Evolutionary conservation across 2,329 filamentous ascomycete genomes (phyloP).

Genomic region (Colletotrichum sansevieriae): DNA sequence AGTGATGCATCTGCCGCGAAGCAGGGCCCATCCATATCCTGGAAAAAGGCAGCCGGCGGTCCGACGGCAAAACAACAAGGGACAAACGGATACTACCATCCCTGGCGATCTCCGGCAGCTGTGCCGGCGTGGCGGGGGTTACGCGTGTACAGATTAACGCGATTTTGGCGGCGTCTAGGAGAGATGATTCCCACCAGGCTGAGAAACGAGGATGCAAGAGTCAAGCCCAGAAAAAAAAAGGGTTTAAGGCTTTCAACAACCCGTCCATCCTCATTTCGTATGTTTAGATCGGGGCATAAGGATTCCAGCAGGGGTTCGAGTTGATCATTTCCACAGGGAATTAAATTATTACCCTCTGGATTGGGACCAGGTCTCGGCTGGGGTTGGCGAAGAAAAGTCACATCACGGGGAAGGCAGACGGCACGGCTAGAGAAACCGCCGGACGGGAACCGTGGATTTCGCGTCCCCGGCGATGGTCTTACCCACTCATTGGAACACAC

Average conservation of each 20-base stretch:
- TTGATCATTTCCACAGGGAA: slow-evolving; percentile 21
- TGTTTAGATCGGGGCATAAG: slow-evolving; percentile 9
- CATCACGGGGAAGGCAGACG: slow-evolving; percentile 1
- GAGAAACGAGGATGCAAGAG: slow-evolving; percentile 8
- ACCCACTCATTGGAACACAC: slow-evolving; percentile 1
- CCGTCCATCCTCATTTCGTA: slow-evolving; percentile 37
- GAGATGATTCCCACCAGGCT: background rate
- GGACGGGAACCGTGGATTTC: slow-evolving; percentile 18
- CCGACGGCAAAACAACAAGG: slow-evolving; percentile 18
- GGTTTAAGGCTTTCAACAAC: slow-evolving; percentile 18
- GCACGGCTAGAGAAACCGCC: slow-evolving; percentile 13
- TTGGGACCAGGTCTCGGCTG: slow-evolving; percentile 2
- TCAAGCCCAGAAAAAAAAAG: background rate
- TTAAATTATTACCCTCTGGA: slow-evolving; percentile 13
- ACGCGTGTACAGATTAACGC: slow-evolving; percentile 30
- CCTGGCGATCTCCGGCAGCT: slow-evolving; percentile 35
- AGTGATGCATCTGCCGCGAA: slow-evolving; percentile 7
- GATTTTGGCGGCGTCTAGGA: slow-evolving; percentile 14
- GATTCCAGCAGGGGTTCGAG: slow-evolving; percentile 6
- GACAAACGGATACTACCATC: slow-evolving; percentile 19
- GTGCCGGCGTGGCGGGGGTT: slow-evolving; percentile 37
- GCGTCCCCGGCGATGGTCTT: background rate
- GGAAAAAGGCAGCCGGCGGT: slow-evolving; percentile 4
- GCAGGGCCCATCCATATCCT: background rate
- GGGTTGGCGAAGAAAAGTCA: slow-evolving; percentile 15